A percentile compares a stretch with the other conserved stretches of the same genome.
Evolutionary conservation across 495 filamentous ascomycete species (phyloP).

Genomic region (Aspergillus bertholletiae): DNA sequence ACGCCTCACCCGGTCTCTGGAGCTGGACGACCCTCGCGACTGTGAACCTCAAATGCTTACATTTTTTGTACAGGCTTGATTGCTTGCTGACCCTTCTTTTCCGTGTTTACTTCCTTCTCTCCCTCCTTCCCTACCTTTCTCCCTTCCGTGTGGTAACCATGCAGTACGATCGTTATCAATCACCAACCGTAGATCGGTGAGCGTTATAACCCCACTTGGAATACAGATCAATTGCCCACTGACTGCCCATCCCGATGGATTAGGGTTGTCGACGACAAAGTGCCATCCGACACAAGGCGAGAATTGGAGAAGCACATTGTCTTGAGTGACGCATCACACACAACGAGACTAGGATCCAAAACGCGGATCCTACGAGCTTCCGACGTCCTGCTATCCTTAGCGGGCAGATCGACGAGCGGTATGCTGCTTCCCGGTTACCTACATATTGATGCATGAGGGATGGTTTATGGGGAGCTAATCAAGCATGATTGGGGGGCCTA

Average conservation of each 20-base stretch:
- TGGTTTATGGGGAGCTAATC: neutral
- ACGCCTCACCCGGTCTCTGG: conserved; percentile 19
- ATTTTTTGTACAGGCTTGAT: neutral
- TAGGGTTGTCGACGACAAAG: conserved; percentile 10
- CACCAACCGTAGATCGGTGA: conserved; percentile 13
- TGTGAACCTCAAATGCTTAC: neutral
- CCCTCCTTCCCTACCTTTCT: neutral
- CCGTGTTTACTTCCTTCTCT: neutral
- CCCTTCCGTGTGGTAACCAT: conserved; percentile 1
- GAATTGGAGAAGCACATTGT: conserved; percentile 18
- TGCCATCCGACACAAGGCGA: conserved; percentile 8
- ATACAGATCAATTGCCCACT: neutral
- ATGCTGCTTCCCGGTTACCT: conserved; percentile 8
- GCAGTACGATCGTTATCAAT: conserved; percentile 7
- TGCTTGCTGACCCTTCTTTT: neutral
- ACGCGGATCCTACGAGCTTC: conserved; percentile 20
- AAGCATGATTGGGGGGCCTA: neutral
- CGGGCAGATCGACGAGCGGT: conserved; percentile 20
- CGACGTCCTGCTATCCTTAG: conserved; percentile 20
- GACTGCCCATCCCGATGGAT: neutral
- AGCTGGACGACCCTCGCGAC: conserved; percentile 4
- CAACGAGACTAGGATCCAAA: conserved; percentile 11
- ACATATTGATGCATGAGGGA: conserved; percentile 4
- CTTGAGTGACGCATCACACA: conserved; percentile 9
- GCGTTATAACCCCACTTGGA: neutral